Evolutionary conservation across 176 grass and related monocot genomes (phyloP), one percentile per base, ranked within the genome.

Genomic region (Puccinellia tenuiflora): DNA sequence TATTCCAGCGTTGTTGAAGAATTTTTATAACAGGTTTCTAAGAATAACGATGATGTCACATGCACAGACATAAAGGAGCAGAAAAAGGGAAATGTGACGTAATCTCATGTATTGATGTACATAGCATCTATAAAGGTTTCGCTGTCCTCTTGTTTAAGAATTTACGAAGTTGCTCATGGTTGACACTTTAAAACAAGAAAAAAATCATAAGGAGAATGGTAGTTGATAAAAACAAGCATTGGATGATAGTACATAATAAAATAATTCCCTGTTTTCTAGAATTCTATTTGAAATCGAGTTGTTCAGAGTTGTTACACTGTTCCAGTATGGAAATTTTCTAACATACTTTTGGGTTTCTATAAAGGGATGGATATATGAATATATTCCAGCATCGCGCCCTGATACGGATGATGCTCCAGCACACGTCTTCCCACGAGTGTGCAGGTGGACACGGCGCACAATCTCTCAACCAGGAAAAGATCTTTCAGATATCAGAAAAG

Each of bases 361-460:
- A 2, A 52, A 84, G 82, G 72, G 53, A 6, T 84, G 82, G 81
- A 64, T 76, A 53, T 76, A 84, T 10, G 82, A 84, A 62, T 54
- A 76, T 65, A 53, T 68, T 66, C 82, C 61, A 22, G 10, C 25
- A 39, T 16, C 68, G 46, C 73, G 73, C 7, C 73, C 73, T 13
- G 73, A 33, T 26, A 85, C 16, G 17, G 47, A 77, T 37, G 73
- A 68, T 85, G 45, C 17, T 68, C 83, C 73, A 68, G 47, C 61
- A 85, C 17, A 11, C 4, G 51, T 53, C 48, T 77, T 85, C 47
- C 73, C 83, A 33, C 18, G 61, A 54, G 46, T 42, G 26, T 28
- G 34, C 34, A 40, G 30, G 61, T 77, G 73, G 73, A 14, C 26
- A 2, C 17, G 38, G 79, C 28, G 1, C 1, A 9, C 2, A 13